A percentile compares a stretch with the other conserved stretches of the same genome.
These are phyloP conservation scores for Hemisphaericaspora xylanilytica DNA, from an alignment of 1,139 yeast species.

Conservation along the genomic window DNA sequence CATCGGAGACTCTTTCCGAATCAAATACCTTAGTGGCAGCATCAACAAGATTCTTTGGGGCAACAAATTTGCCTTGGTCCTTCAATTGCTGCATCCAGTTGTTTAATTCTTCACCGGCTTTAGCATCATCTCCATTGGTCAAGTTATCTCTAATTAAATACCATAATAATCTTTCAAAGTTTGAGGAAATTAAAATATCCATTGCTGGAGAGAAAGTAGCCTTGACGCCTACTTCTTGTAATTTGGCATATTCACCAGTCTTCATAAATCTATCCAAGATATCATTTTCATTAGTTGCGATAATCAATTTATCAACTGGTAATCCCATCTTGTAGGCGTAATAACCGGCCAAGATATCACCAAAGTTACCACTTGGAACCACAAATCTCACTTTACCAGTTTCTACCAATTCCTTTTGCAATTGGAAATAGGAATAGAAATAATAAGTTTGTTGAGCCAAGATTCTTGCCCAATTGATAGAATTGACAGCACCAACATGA, in stretches of 20 bases:
- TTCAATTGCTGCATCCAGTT: constrained; percentile 81
- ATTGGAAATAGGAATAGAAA: constrained; percentile 84
- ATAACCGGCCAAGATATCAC: constrained; percentile 95
- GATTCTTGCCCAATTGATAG: constrained; percentile 98
- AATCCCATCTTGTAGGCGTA: constrained; percentile 94
- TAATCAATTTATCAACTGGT: constrained; percentile 80
- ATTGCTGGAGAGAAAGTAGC: constrained; percentile 96
- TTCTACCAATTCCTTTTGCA: constrained; percentile 37
- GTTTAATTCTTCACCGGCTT: constrained; percentile 73
- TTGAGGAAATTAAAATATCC: constrained; percentile 94
- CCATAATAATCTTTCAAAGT: constrained; percentile 96
- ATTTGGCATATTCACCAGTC: constrained; percentile 78
- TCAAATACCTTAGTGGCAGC: constrained; percentile 70
- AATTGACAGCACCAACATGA: constrained; percentile 96
- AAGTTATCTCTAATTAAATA: constrained; percentile 74
- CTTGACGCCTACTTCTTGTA: constrained; percentile 58
- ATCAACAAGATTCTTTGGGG: constrained; percentile 59
- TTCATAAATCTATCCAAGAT: constrained; percentile 89
- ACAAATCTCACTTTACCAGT: constrained; percentile 68
- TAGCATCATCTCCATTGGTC: constrained; percentile 51
- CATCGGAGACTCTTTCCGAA: constrained; percentile 77
- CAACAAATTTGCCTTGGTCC: constrained; percentile 70
- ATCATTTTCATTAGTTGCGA: constrained; percentile 95
- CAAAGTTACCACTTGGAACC: constrained; percentile 97
- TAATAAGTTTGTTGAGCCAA: constrained; percentile 96